These are phyloP conservation scores for Penicillium lagena DNA, from an alignment of 495 filamentous ascomycete genomes.

Conservation along the genomic window DNA sequence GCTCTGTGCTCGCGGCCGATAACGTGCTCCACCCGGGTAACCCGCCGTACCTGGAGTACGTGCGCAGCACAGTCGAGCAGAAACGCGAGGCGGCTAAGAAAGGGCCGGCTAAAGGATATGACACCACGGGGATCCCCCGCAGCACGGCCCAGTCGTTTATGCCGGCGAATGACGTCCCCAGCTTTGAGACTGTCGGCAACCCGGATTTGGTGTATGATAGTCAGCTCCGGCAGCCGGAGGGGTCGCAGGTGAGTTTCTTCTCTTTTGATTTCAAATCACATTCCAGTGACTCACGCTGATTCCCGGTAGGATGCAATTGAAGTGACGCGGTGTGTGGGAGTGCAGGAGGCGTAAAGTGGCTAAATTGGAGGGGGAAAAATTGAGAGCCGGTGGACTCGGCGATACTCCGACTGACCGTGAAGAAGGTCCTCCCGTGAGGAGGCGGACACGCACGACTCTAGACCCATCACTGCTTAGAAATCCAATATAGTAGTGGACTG, in stretches of 20 bases:
- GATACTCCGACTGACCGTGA: too few species aligned
- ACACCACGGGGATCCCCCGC: slow-evolving; percentile 22
- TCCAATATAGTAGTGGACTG: too few species aligned
- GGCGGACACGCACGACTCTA: too few species aligned
- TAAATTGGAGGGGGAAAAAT: background rate
- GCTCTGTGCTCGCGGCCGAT: slow-evolving; percentile 62
- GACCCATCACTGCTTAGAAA: too few species aligned
- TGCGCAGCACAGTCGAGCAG: slow-evolving; percentile 28
- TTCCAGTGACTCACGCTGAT: too few species aligned
- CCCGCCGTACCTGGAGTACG: slow-evolving; percentile 57
- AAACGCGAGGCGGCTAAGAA: slow-evolving; percentile 27
- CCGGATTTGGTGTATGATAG: slow-evolving; percentile 67
- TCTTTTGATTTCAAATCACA: slow-evolving; percentile 5
- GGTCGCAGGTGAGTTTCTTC: slow-evolving; percentile 17
- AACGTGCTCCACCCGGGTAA: slow-evolving; percentile 72
- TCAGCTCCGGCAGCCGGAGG: slow-evolving; percentile 53
- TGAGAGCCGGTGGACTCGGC: background rate
- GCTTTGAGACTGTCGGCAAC: slow-evolving; percentile 50
- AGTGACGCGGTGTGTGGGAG: slow-evolving; percentile 57
- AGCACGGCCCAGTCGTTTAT: slow-evolving; percentile 22
- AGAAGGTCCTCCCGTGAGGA: too few species aligned
- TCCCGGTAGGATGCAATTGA: slow-evolving; percentile 61
- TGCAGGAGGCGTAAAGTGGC: slow-evolving; percentile 19
- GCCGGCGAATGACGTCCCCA: slow-evolving; percentile 32
- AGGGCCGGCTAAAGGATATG: slow-evolving; percentile 21